phyloP scores from a whole-genome alignment of 2,329 filamentous ascomycete species.

The Xylariaceae sp. region DNA sequence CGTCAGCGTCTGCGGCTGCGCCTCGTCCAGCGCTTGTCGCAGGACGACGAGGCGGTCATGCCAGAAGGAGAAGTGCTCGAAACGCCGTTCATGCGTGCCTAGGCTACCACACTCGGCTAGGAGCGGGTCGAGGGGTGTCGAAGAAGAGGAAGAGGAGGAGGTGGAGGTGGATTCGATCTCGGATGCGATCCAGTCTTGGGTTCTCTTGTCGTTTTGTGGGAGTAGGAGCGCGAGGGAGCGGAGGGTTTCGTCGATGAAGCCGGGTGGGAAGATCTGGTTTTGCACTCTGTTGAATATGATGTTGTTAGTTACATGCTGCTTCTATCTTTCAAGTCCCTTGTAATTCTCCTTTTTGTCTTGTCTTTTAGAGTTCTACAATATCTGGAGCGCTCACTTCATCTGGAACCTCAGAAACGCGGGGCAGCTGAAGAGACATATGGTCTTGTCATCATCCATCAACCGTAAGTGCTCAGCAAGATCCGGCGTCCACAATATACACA shows the following conservation, averaged over 20 bases:
- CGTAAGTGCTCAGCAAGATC: constrained; percentile 38
- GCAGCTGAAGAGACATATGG: constrained; percentile 36
- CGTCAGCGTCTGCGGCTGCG: constrained; percentile 30
- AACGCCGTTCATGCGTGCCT: constrained; percentile 29
- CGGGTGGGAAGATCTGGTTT: constrained; percentile 24
- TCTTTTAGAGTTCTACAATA: background rate
- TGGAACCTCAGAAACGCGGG: constrained; percentile 32
- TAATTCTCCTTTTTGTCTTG: constrained; percentile 1
- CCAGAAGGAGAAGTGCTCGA: constrained; percentile 38
- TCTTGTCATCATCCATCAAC: constrained; percentile 34
- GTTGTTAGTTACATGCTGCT: too few relatives aligned
- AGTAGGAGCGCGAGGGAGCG: constrained; percentile 33
- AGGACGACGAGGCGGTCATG: constrained; percentile 39
- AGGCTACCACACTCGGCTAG: constrained; percentile 29
- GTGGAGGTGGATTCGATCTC: too few relatives aligned
- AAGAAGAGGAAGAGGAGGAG: too few relatives aligned
- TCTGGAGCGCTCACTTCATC: constrained; percentile 10
- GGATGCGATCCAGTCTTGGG: constrained; percentile 5
- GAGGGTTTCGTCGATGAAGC: constrained; percentile 34
- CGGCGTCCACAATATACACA: constrained; percentile 31
- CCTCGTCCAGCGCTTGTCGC: constrained; percentile 40
- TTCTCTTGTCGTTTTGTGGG: constrained; percentile 26
- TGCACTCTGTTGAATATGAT: constrained; percentile 2
- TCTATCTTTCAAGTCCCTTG: too few relatives aligned
- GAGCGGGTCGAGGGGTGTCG: constrained; percentile 24